phyloP scores from a whole-genome alignment of 1,139 yeast species.

The Yamadazyma dushanensis region DNA sequence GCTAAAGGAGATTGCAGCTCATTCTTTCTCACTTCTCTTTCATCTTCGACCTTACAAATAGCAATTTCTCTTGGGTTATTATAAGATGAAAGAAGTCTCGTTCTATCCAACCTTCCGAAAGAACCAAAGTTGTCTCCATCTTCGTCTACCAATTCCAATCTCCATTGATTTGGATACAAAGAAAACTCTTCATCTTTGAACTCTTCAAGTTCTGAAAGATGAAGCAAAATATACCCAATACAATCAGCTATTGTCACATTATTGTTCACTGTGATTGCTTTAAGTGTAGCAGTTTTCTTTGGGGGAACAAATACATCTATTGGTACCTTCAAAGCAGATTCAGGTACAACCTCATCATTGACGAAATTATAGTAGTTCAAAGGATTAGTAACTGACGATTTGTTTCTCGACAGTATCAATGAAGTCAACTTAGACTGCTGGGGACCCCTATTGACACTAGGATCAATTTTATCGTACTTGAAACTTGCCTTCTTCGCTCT shows the following conservation, averaged over 20 bases:
- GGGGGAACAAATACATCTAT: slow-evolving; percentile 43
- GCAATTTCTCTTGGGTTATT: slow-evolving; percentile 68
- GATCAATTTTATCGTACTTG: slow-evolving; percentile 27
- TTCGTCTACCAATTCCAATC: slow-evolving; percentile 71
- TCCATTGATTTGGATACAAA: slow-evolving; percentile 62
- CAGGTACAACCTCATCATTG: slow-evolving; percentile 22
- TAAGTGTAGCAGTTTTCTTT: slow-evolving; percentile 27
- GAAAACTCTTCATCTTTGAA: slow-evolving; percentile 17
- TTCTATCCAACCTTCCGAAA: slow-evolving; percentile 67
- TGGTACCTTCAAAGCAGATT: slow-evolving; percentile 23
- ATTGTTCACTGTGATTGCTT: slow-evolving; percentile 40
- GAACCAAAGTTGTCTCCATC: slow-evolving; percentile 80
- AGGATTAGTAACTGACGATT: slow-evolving; percentile 44
- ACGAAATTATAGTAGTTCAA: slow-evolving; percentile 57
- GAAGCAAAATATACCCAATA: slow-evolving; percentile 58
- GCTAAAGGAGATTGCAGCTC: slow-evolving; percentile 57
- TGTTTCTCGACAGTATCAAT: slow-evolving; percentile 38
- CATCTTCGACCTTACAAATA: slow-evolving; percentile 45
- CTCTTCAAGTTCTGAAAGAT: slow-evolving; percentile 19
- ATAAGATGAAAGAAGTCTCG: slow-evolving; percentile 53
- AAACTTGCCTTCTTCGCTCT: slow-evolving; percentile 15
- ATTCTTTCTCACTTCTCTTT: slow-evolving; percentile 32
- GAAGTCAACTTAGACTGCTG: slow-evolving; percentile 36
- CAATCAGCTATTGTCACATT: slow-evolving; percentile 57
- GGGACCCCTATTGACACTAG: slow-evolving; percentile 5